Percentiles rank a stretch among this genome's conserved stretches.
Evolutionary conservation across 2,329 filamentous ascomycete genomes (phyloP).

Genomic region (Mycosphaerella arachidis): DNA sequence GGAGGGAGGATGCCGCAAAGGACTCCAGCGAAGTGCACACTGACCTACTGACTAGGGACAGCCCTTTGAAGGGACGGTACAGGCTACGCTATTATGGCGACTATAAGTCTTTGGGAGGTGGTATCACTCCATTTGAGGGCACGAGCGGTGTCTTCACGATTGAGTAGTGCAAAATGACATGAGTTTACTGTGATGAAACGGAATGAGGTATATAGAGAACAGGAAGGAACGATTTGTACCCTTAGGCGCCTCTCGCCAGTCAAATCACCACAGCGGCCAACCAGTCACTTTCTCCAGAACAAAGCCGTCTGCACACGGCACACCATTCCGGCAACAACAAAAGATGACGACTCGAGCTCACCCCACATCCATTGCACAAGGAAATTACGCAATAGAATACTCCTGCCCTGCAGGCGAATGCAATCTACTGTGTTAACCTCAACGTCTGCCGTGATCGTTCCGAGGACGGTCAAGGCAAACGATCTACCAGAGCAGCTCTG

Average conservation of each 20-base stretch:
- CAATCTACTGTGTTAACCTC: too few species aligned
- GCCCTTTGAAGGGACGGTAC: conserved; percentile 58
- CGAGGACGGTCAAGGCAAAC: not conserved
- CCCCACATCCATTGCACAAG: not conserved
- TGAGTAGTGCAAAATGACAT: conserved; percentile 8
- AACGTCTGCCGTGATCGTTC: not conserved
- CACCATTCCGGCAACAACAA: not conserved
- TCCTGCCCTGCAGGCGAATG: too few species aligned
- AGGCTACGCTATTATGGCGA: conserved; percentile 81
- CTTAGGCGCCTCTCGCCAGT: not conserved
- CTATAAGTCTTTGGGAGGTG: conserved; percentile 61
- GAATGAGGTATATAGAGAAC: not conserved
- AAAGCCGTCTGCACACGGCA: not conserved
- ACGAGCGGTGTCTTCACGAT: conserved; percentile 54
- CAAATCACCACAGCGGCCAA: not conserved
- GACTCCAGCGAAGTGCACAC: conserved; percentile 9
- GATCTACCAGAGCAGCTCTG: not conserved
- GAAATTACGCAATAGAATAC: not conserved
- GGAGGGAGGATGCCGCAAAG: conserved; percentile 34
- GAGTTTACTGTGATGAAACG: too few species aligned
- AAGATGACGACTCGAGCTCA: not conserved
- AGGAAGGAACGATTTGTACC: not conserved
- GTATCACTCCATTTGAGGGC: conserved; percentile 65
- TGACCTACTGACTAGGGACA: conserved; percentile 28
- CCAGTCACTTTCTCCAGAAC: not conserved